Evolutionary conservation across 148 eudicot species (phyloP), one percentile per base, ranked within the genome.

Genomic region (Bassia scoparia): DNA sequence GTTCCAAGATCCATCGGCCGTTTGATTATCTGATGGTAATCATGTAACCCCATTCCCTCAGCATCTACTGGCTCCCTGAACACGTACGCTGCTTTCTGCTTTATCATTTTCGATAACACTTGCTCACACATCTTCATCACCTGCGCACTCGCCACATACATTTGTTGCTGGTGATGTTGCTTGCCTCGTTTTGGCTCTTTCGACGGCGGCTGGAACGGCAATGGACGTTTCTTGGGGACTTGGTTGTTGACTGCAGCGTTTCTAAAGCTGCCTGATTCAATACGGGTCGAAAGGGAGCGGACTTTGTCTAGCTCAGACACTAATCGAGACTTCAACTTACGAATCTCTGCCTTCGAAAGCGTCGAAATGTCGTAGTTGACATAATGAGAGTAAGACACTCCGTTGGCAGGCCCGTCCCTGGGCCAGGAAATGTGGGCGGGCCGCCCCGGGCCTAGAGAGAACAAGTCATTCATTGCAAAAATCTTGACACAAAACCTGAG

Each of bases 1-100:
- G 92, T 88, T 0, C 92, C 92, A 8, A 88, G 82, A 82, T 88
- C 92, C 92, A 88, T 88, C 0, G 92, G 92, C 2, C 71, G 72
- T 46, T 83, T 76, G 38, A 88, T 81, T 0, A 88, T 79, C 20
- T 72, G 29, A 48, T 78, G 74, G 31, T 88, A 88, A 78, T 88
- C 88, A 41, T 75, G 81, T 8, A 86, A 73, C 26, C 82, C 82
- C 31, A 82, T 70, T 1, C 37, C 81, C 12, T 69, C 71, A 0
- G 54, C 74, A 70, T 88, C 89, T 5, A 88, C 92, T 0, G 92
- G 92, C 4, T 50, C 37, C 38, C 79, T 84, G 65, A 88, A 88
- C 13, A 83, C 54, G 67, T 76, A 78, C 24, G 78, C 79, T 1
- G 59, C 41, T 54, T 83, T 85, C 43, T 79, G 79, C 60, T 74